Conservation (phyloP, 139 green algal species). For the Asterochloris erici region DNA sequence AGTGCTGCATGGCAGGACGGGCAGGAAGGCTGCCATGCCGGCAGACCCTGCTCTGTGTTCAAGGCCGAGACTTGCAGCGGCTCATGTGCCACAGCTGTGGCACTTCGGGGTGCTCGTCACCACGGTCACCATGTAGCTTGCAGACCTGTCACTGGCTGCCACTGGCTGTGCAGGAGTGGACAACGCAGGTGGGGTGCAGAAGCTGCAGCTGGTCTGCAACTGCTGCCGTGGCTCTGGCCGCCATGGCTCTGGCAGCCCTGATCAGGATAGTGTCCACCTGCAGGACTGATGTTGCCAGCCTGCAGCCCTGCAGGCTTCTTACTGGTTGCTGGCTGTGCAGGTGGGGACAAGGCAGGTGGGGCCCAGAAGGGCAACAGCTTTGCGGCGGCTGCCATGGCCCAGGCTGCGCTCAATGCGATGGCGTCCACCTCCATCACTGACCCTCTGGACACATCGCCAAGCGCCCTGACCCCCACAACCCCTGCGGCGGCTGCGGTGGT, state of each 20-base stretch:
- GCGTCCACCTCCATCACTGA: neutral
- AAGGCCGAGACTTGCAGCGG: too few relatives aligned
- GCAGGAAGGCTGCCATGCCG: too few relatives aligned
- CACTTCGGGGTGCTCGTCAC: too few relatives aligned
- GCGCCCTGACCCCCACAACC: constrained; percentile 12
- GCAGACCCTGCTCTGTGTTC: too few relatives aligned
- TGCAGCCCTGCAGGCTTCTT: neutral
- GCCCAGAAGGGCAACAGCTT: neutral
- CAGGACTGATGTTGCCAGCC: neutral
- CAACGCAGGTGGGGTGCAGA: neutral
- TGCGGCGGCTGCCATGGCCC: constrained; percentile 19
- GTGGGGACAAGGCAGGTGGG: neutral
- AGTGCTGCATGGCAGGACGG: too few relatives aligned
- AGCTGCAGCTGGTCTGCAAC: constrained; percentile 8
- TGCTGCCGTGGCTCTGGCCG: constrained; percentile 19
- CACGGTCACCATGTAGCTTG: neutral
- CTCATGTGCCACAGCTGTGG: too few relatives aligned
- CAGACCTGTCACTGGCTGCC: neutral
- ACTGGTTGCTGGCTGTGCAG: neutral
- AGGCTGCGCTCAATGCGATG: constrained; percentile 26
- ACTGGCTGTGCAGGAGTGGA: constrained; percentile 1
- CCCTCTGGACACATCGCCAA: neutral
- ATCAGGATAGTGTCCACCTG: constrained; percentile 8
- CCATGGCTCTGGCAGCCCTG: constrained; percentile 20
- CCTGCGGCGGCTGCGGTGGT: constrained; percentile 16